phyloP scores from a whole-genome alignment of 495 filamentous ascomycete species.

The Clohesyomyces aquaticus region DNA sequence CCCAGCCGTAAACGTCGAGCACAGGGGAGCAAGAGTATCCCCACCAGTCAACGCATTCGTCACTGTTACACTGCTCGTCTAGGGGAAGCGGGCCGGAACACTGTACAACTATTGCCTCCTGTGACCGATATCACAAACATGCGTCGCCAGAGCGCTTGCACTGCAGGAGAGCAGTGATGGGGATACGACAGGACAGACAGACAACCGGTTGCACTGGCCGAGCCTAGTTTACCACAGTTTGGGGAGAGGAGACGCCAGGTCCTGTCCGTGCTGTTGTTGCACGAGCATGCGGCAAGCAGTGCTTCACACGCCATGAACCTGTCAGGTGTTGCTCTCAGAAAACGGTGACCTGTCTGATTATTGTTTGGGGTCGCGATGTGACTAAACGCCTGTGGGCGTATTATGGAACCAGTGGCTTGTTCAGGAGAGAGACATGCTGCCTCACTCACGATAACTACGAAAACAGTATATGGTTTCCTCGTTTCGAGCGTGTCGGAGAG shows the following conservation, averaged over 20 bases:
- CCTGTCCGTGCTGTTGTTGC: conserved; percentile 19
- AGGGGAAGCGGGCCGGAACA: neutral
- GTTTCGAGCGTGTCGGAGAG: too few species aligned
- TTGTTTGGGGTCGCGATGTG: too few species aligned
- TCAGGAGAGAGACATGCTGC: neutral
- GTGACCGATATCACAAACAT: neutral
- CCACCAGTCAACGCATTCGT: neutral
- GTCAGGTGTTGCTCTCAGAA: neutral
- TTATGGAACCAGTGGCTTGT: neutral
- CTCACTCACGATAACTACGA: too few species aligned
- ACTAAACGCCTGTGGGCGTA: neutral
- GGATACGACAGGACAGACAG: too few species aligned
- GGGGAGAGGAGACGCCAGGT: neutral
- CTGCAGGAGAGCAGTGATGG: too few species aligned
- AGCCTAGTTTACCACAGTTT: neutral
- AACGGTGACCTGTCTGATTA: neutral
- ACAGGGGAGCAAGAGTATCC: neutral
- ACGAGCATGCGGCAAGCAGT: conserved; percentile 7
- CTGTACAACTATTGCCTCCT: conserved; percentile 1
- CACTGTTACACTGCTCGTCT: neutral
- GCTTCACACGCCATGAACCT: neutral
- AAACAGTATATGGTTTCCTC: too few species aligned
- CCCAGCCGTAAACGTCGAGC: too few species aligned
- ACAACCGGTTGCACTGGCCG: too few species aligned
- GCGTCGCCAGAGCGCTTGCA: neutral